Conservation (phyloP, 371 early-diverging fungal genomes). For the Rhizomucor pusillus region DNA sequence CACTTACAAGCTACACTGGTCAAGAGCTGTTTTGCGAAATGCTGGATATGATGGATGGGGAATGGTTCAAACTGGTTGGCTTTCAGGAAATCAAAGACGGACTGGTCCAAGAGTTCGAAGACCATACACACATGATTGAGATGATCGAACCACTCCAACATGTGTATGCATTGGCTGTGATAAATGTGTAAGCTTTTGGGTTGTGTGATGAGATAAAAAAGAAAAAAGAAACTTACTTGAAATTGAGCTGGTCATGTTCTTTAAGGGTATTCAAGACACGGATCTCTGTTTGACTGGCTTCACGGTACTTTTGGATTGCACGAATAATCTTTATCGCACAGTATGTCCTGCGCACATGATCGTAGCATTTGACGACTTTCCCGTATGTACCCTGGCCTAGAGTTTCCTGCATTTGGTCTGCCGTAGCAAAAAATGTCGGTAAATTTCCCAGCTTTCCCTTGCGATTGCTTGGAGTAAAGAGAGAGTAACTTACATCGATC, state of each 20-base stretch:
- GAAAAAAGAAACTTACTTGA: slow-evolving; percentile 10
- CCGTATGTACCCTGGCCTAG: slow-evolving; percentile 98
- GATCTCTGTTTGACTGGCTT: slow-evolving; percentile 90
- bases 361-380: slow-evolving; percentile 89
- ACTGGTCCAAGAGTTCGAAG: slow-evolving; percentile 86
- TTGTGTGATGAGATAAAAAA: slow-evolving; percentile 56
- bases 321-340: slow-evolving; percentile 86
- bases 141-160: slow-evolving; percentile 81
- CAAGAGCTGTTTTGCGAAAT: slow-evolving; percentile 78
- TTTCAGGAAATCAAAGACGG: slow-evolving; percentile 94
- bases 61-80: slow-evolving; percentile 86
- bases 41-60: slow-evolving; percentile 82
- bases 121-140: slow-evolving; percentile 96
- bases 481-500: slow-evolving; percentile 62
- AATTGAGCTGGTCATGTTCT: slow-evolving; percentile 65
- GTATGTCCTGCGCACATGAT: slow-evolving; percentile 57
- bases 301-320: slow-evolving; percentile 92
- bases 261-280: slow-evolving; percentile 80
- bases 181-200: slow-evolving; percentile 40
- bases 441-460: not conserved
- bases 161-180: slow-evolving; percentile 71
- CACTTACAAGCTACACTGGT: slow-evolving; percentile 75
- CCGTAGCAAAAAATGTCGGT: not conserved
- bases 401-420: slow-evolving; percentile 78
- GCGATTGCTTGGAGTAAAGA: not conserved